Percentiles rank a stretch among this genome's conserved stretches.
Conservation (phyloP, 208 protist species). For the Acanthamoeba castellanii region DNA sequence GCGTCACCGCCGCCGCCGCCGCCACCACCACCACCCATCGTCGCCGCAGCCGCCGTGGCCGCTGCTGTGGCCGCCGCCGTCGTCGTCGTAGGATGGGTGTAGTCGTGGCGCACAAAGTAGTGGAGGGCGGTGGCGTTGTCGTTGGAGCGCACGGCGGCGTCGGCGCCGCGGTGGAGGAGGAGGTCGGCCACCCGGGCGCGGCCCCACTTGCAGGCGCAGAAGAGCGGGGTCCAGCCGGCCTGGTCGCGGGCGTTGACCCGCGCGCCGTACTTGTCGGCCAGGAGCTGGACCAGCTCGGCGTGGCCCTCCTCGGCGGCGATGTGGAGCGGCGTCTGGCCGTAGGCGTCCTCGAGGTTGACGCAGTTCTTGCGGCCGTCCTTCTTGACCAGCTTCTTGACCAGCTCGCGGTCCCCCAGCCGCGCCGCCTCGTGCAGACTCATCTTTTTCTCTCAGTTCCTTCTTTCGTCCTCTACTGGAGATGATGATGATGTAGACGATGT, state of each 20-base stretch:
- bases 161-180: conserved; percentile 25
- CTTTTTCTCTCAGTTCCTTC: neutral
- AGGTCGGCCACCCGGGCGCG: conserved; percentile 30
- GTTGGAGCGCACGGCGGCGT: conserved; percentile 46
- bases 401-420: conserved; percentile 34
- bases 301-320: conserved; percentile 69
- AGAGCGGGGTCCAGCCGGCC: conserved; percentile 69
- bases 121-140: conserved; percentile 63
- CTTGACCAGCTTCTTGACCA: conserved; percentile 66
- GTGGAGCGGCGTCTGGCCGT: conserved; percentile 56
- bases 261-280: conserved; percentile 51
- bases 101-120: conserved; percentile 71
- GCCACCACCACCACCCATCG: neutral
- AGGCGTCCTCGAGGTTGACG: conserved; percentile 68
- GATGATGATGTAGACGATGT: no score
- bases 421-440: conserved; percentile 60
- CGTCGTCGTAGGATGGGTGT: neutral
- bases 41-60: no score
- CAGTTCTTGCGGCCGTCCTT: conserved; percentile 62
- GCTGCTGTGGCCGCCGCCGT: no score
- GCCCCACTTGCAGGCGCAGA: conserved; percentile 66
- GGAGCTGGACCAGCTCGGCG: conserved; percentile 27
- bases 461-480: no score
- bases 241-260: conserved; percentile 64
- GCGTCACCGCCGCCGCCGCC: neutral